These are phyloP conservation scores for Pichia sp. DNA, from an alignment of 1,139 yeast species.

Conservation along the genomic window DNA sequence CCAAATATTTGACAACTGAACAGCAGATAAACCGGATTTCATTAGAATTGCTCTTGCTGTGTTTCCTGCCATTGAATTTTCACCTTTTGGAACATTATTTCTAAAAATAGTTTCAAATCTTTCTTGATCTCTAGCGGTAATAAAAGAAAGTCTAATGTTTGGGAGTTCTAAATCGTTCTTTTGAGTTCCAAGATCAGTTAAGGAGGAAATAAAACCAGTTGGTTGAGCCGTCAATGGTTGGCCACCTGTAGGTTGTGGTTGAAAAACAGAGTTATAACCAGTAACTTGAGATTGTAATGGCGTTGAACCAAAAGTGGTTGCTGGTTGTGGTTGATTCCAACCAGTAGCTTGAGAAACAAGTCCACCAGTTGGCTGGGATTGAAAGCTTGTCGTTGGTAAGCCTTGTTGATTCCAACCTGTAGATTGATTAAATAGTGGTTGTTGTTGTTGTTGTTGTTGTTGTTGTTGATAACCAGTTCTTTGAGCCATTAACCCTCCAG, in stretches of 20 bases:
- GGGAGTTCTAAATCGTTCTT: conserved; percentile 49
- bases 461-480: conserved; percentile 26
- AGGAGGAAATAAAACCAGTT: conserved; percentile 33
- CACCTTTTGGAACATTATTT: conserved; percentile 70
- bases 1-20: conserved; percentile 84
- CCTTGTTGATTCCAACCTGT: conserved; percentile 17
- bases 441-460: conserved; percentile 25
- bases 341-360: conserved; percentile 27
- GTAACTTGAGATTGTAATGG: conserved; percentile 34
- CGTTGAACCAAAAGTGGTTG: conserved; percentile 29
- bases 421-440: conserved; percentile 14
- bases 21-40: conserved; percentile 73
- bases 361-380: conserved; percentile 28
- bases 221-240: conserved; percentile 31
- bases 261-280: conserved; percentile 13
- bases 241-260: conserved; percentile 28
- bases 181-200: conserved; percentile 31
- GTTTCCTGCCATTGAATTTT: conserved; percentile 70
- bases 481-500: conserved; percentile 28
- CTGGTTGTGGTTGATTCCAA: conserved; percentile 22
- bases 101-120: conserved; percentile 80
- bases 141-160: conserved; percentile 68
- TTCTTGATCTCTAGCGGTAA: conserved; percentile 77
- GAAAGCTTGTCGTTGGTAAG: conserved; percentile 16
- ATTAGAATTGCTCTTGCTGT: conserved; percentile 73